Base-by-base conservation (phyloP, 148 eudicot species). In the Rhododendron molle region DNA sequence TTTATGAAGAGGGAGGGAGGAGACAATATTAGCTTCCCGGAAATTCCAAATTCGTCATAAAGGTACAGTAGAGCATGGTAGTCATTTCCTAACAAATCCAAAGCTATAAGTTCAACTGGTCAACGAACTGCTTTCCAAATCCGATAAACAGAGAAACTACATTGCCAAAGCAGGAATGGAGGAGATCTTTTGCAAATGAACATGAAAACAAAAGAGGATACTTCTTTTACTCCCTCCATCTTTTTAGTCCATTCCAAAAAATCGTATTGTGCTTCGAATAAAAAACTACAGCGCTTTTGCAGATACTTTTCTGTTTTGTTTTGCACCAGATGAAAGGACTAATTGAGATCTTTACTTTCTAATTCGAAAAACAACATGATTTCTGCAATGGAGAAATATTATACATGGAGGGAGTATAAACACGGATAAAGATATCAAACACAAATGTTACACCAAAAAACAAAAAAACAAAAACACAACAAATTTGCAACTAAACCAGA, bases 81-180 rank as follows among this genome's bases (percentile, higher is more conserved):
- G 50, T 26, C 38, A 26, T 65, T 54, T 28, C 76, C 85, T 60
- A 44, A 32, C 36, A 43, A 69, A 83, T 83, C n/a, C 78, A 83
- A 82, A 82, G 84, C 84, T 65, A 65, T 23, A n/a, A 62, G 84
- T 82, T 43, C 23, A 54, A 16, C 60, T 54, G 60, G 60, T 44
- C 18, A 82, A 16, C 72, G 1, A 78, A 21, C 2, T 43, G 16
- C 50, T 78, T 46, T 47, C 81, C 28, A 2, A 46, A 14, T 78
- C 5, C 0, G 54, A 23, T 23, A 76, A 76, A 76, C 23, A 36
- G 40, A 32, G 38, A 36, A 38, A 21, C 50, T 58, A 38, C 50
- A n/a, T 81, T 21, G 15, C 84, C 21, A 82, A 62, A 11, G 15
- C 21, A 10, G 40, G 20, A 21, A 18, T 54, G 60, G 56, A 82